A percentile compares a stretch with the other conserved stretches of the same genome.
These are phyloP conservation scores for Stentor roeselii DNA, from an alignment of 73 alveolate genomes.

Conservation along the genomic window DNA sequence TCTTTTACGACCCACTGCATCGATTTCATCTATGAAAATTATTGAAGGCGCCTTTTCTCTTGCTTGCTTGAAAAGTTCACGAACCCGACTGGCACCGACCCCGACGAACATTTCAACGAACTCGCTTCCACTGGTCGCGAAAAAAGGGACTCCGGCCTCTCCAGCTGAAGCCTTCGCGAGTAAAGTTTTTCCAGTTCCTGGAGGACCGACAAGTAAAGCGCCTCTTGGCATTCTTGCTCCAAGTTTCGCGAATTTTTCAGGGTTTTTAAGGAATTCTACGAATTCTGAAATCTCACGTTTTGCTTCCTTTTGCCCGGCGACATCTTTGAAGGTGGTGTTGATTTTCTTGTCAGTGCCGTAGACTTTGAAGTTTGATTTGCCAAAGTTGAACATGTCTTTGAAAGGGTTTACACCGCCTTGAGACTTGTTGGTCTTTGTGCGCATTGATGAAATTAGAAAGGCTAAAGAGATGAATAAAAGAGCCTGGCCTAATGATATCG, in stretches of 20 bases:
- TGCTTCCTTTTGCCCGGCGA: conserved; percentile 97
- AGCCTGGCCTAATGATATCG: background rate
- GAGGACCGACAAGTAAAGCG: conserved; percentile 90
- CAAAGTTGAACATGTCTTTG: conserved; percentile 44
- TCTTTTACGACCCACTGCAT: conserved; percentile 73
- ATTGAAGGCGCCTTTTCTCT: conserved; percentile 83
- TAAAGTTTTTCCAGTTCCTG: conserved; percentile 98
- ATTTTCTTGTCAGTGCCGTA: conserved; percentile 63
- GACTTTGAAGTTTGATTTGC: conserved; percentile 55
- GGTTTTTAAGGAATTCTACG: conserved; percentile 81
- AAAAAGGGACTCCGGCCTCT: conserved; percentile 72
- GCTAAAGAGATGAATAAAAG: background rate
- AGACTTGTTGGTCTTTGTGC: background rate
- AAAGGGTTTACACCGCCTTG: conserved; percentile 50
- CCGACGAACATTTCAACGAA: conserved; percentile 93
- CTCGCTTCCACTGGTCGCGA: conserved; percentile 97
- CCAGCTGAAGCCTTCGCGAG: conserved; percentile 96
- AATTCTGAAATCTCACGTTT: conserved; percentile 78
- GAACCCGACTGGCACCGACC: conserved; percentile 89
- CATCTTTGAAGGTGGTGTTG: conserved; percentile 62
- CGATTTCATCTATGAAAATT: conserved; percentile 94
- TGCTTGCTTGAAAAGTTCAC: conserved; percentile 90
- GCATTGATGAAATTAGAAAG: background rate
- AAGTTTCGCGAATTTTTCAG: conserved; percentile 68
- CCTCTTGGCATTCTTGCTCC: conserved; percentile 93